Evolutionary conservation across 2,329 filamentous ascomycete genomes (phyloP).

Genomic region (Didymella arachidicola): DNA sequence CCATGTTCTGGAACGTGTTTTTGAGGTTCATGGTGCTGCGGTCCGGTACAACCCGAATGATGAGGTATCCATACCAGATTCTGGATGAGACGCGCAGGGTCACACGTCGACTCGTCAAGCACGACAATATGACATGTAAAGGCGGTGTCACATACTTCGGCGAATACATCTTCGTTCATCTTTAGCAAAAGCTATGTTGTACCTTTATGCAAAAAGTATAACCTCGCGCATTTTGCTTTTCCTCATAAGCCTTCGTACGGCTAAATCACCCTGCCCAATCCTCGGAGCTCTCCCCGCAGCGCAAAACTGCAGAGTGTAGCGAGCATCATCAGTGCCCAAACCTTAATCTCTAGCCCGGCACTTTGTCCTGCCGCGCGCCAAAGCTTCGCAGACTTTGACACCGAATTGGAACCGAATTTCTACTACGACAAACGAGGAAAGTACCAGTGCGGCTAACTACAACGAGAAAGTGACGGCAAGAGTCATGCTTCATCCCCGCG

Average conservation of each 20-base stretch:
- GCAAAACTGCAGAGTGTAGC: slow-evolving; percentile 2
- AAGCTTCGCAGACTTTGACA: slow-evolving; percentile 10
- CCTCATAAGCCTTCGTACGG: neutral
- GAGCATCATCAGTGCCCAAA: slow-evolving; percentile 7
- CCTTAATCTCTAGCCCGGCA: slow-evolving; percentile 9
- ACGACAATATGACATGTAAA: neutral
- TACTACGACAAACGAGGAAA: slow-evolving; percentile 7
- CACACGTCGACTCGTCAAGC: neutral
- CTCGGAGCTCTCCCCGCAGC: slow-evolving; percentile 10
- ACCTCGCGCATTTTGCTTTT: slow-evolving; percentile 7
- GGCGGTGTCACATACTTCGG: neutral
- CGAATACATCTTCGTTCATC: neutral
- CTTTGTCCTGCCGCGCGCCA: slow-evolving; percentile 8
- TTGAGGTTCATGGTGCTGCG: neutral
- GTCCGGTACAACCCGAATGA: slow-evolving; percentile 1
- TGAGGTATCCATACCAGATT: neutral
- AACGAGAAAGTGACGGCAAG: slow-evolving; percentile 11
- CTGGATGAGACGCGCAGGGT: neutral
- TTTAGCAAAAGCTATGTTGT: neutral
- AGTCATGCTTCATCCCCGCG: slow-evolving; percentile 8
- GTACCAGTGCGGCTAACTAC: neutral
- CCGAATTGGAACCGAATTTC: neutral
- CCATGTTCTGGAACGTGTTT: slow-evolving; percentile 23
- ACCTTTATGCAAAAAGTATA: slow-evolving; percentile 7
- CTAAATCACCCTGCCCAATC: neutral